These are phyloP conservation scores for Rhodotorula taiwanensis DNA, from an alignment of 768 basidiomycete species.

Conservation along the genomic window DNA sequence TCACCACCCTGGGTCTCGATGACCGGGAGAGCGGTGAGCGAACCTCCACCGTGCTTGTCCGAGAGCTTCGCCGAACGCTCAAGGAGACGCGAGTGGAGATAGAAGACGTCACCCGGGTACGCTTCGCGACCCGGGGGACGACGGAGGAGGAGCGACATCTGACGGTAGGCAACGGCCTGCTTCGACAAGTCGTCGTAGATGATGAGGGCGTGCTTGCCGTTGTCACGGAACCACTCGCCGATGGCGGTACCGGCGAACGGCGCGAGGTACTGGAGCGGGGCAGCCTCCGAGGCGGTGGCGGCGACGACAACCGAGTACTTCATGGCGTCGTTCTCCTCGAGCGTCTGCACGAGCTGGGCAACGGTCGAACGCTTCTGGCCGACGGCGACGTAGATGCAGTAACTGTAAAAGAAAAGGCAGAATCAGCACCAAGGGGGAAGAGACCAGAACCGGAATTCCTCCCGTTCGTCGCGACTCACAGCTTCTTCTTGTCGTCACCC, in stretches of 20 bases:
- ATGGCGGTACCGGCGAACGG: conserved; percentile 99
- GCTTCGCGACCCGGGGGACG: conserved; percentile 99
- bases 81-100: conserved; percentile 98
- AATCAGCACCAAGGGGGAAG: no score
- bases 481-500: conserved; percentile 9
- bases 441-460: no score
- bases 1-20: conserved; percentile 99
- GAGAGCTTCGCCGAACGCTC: conserved; percentile 99
- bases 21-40: conserved; percentile 96
- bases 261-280: conserved; percentile 97
- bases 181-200: conserved; percentile 99
- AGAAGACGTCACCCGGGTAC: conserved; percentile 74
- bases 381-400: conserved; percentile 99
- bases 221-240: conserved; percentile 99
- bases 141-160: conserved; percentile 99
- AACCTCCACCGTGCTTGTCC: conserved; percentile 97
- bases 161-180: conserved; percentile 99
- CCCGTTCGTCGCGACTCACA: no score
- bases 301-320: conserved; percentile 99
- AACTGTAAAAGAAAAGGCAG: no score
- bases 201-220: conserved; percentile 98
- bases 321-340: conserved; percentile 99
- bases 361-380: conserved; percentile 99
- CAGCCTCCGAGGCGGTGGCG: conserved; percentile 98
- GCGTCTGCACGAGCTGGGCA: conserved; percentile 97